Base-by-base conservation (phyloP, 306 rosid genomes). In the Elaeagnus macrophylla region DNA sequence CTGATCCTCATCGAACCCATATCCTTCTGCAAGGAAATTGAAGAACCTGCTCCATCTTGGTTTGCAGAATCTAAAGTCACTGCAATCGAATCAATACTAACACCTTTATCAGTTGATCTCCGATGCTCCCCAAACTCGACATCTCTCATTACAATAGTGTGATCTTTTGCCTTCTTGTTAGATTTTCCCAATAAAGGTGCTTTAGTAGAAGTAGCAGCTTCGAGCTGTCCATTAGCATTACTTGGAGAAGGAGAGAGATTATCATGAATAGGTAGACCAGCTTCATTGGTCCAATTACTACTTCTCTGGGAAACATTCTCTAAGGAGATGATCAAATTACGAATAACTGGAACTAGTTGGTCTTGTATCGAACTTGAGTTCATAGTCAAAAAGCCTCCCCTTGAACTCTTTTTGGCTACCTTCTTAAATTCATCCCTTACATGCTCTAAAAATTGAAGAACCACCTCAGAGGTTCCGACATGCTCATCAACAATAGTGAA, bases 121-220 rank as follows among this genome's bases (percentile, higher is more conserved):
- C 77, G 53, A 45, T 72, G 79, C 69, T 85, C 95, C 67, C 78
- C 97, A 78, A 72, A 69, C 70, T 85, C 94, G 25, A 76, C 65
- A 40, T 80, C 96, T 77, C 94, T 76, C 83, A 79, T 77, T 17
- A 72, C 66, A 63, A 80, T 82, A 60, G 74, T 84, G 61, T 84
- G 91, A 71, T 84, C 94, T 70, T 82, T 82, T 9, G 75, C 78
- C 73, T 88, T 88, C 82, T 84, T 82, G 75, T 48, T 78, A 42
- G 82, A 51, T 58, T 84, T 88, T 52, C 95, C 97, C 63, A 88
- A 71, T 48, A 85, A 64, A 41, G 95, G 97, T 60, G 88, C 88
- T 59, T 84, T 82, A 6, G 97, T 88, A 71, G 95, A 84, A 77
- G 66, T 81, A 35, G 67, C 66, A 54, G 68, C 74, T 74, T 84